phyloP scores from a whole-genome alignment of 2,329 filamentous ascomycete species.

The Alternaria conjuncta region DNA sequence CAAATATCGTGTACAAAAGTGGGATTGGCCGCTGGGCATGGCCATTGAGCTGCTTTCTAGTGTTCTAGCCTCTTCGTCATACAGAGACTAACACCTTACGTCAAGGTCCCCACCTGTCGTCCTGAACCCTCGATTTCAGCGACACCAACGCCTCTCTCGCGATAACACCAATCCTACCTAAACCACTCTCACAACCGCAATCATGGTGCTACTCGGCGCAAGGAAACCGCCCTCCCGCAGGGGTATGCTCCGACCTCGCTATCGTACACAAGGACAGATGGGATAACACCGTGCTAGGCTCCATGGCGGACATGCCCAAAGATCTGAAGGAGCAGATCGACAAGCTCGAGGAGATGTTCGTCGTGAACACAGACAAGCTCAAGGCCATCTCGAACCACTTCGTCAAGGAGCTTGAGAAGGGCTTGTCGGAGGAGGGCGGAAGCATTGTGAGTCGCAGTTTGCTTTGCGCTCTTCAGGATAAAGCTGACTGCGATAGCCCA shows the following conservation, averaged over 20 bases:
- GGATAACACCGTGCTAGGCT: conserved; percentile 64
- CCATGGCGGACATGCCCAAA: conserved; percentile 88
- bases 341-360: conserved; percentile 82
- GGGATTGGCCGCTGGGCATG: conserved; percentile 12
- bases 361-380: conserved; percentile 76
- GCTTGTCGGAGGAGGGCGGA: conserved; percentile 83
- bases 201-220: conserved; percentile 71
- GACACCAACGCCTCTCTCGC: not conserved
- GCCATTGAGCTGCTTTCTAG: conserved; percentile 5
- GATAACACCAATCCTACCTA: conserved; percentile 3
- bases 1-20: conserved; percentile 12
- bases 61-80: conserved; percentile 3
- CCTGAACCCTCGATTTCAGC: conserved; percentile 4
- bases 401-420: conserved; percentile 83
- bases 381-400: conserved; percentile 94
- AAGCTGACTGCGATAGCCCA: conserved; percentile 66
- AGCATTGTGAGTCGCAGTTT: conserved; percentile 74
- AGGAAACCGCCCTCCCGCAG: conserved; percentile 72
- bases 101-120: conserved; percentile 7
- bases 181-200: conserved; percentile 36
- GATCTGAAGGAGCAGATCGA: conserved; percentile 82
- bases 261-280: conserved; percentile 10
- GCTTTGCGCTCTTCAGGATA: conserved; percentile 89
- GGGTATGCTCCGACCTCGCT: conserved; percentile 62
- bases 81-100: conserved; percentile 6